Evolutionary conservation across 768 basidiomycete genomes (phyloP), one percentile per base, ranked within the genome.

Genomic region (Mycena polygramma): DNA sequence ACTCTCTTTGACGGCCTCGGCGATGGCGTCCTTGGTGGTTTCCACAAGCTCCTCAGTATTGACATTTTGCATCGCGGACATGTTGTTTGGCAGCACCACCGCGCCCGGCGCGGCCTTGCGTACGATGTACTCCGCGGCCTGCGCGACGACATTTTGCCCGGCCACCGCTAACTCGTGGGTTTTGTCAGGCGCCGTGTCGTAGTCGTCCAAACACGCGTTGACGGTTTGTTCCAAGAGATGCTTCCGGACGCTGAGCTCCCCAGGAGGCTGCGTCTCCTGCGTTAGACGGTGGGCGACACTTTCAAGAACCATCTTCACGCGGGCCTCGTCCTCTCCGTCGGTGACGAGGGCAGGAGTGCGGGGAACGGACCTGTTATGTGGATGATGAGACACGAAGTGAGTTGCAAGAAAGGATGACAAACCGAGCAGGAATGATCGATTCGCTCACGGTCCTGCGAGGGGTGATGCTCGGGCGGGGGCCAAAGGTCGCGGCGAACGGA

Each of bases 111-210:
- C 77, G 79, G 46, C 81, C 82, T 66, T 81, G 80, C 55, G 86
- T 81, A 57, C 84, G 84, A 76, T 87, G 84, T 41, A 86, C 86
- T 94, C 91, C 30, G 94, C 94, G 35, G 94, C 94, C 75, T 93
- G 90, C 41, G 94, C 85, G 54, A 95, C 94, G 65, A 95, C 91
- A 68, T 93, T 90, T 74, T 93, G 92, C 20, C 93, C 94, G 6
- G 93, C 94, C 15, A 89, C 90, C 7, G 92, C 92, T 68, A 94
- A 84, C 75, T 88, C 79, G 76, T 90, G 79, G 80, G 83, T 84
- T 70, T 88, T 86, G 46, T 84, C 75, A 59, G 85, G 84, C 55
- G 82, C 86, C 52, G 88, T 85, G 41, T 90, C 93, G 68, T 88
- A 87, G 78, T 93, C 92, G 73, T 94, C 71, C 57, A 63, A 48